Evolutionary conservation across 2,329 filamentous ascomycete genomes (phyloP).

Genomic region (Aureobasidium melanogenum): DNA sequence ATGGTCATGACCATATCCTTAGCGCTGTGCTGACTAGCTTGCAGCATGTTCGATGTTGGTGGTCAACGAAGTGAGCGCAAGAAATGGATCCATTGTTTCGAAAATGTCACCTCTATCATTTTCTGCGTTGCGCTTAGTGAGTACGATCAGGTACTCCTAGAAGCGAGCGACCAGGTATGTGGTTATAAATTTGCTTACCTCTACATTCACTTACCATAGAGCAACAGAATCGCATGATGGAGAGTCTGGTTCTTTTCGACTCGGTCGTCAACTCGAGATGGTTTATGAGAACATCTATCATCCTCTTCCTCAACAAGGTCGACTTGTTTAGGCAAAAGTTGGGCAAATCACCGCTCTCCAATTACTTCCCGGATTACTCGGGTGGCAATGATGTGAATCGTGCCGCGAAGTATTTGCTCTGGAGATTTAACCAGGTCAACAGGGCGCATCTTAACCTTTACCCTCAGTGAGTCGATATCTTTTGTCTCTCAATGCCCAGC

Average conservation of each 20-base stretch:
- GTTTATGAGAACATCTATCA: slow-evolving; percentile 99
- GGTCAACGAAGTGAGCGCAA: slow-evolving; percentile 95
- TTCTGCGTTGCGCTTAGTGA: slow-evolving; percentile 97
- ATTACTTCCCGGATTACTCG: slow-evolving; percentile 97
- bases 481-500: neutral
- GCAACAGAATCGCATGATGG: slow-evolving; percentile 94
- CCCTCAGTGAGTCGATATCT: slow-evolving; percentile 79
- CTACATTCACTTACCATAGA: slow-evolving; percentile 12
- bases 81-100: slow-evolving; percentile 99
- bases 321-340: slow-evolving; percentile 97
- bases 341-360: slow-evolving; percentile 75
- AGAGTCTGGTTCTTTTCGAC: slow-evolving; percentile 90
- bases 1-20: neutral
- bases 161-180: slow-evolving; percentile 91
- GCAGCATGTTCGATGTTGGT: slow-evolving; percentile 97
- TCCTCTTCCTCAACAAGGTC: slow-evolving; percentile 97
- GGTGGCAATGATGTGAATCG: slow-evolving; percentile 97
- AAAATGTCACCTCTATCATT: slow-evolving; percentile 98
- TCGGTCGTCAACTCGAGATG: slow-evolving; percentile 97
- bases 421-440: slow-evolving; percentile 99
- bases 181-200: neutral
- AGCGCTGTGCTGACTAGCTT: slow-evolving; percentile 19
- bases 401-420: slow-evolving; percentile 92
- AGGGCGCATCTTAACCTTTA: slow-evolving; percentile 92
- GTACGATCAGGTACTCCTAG: slow-evolving; percentile 92